Percentiles rank a stretch among this genome's conserved stretches.
Evolutionary conservation across 495 filamentous ascomycete species (phyloP).

Genomic region (Saxispiralis lemnorum): DNA sequence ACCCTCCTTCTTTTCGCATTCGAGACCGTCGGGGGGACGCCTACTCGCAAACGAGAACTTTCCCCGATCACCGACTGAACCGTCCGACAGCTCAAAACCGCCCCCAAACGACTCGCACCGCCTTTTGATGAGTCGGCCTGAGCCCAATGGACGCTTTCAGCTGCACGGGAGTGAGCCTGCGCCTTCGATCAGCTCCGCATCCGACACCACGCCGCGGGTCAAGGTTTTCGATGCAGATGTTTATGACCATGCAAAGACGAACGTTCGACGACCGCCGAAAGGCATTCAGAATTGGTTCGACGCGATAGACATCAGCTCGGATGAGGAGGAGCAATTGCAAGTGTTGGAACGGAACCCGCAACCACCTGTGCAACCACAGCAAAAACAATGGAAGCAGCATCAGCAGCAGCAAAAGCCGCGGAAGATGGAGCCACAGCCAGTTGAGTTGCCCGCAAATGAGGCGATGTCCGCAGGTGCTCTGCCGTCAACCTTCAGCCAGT

Average conservation of each 20-base stretch:
- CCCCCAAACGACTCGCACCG: slow-evolving; percentile 13
- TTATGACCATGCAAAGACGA: slow-evolving; percentile 23
- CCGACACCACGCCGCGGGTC: slow-evolving; percentile 2
- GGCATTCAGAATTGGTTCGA: slow-evolving; percentile 30
- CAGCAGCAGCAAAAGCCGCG: not conserved
- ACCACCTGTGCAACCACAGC: not conserved
- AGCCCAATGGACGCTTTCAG: slow-evolving; percentile 7
- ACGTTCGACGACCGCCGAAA: slow-evolving; percentile 24
- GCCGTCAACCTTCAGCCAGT: slow-evolving; percentile 5
- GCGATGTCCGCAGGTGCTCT: not conserved
- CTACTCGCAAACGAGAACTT: slow-evolving; percentile 19
- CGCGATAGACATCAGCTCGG: slow-evolving; percentile 22
- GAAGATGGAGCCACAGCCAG: not conserved
- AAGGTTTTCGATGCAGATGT: slow-evolving; percentile 19
- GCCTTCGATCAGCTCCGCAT: not conserved
- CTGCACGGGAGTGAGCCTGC: slow-evolving; percentile 11
- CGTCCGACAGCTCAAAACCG: slow-evolving; percentile 17
- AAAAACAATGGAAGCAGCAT: not conserved
- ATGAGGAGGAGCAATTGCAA: slow-evolving; percentile 20
- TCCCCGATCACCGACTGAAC: slow-evolving; percentile 17
- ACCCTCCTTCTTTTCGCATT: slow-evolving; percentile 21
- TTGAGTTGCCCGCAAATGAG: slow-evolving; percentile 2
- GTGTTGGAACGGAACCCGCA: too few species aligned
- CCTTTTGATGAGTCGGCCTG: slow-evolving; percentile 3
- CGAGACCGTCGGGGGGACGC: slow-evolving; percentile 1